Conservation (phyloP, 371 early-diverging fungal species). For the Mortierella sp. region DNA sequence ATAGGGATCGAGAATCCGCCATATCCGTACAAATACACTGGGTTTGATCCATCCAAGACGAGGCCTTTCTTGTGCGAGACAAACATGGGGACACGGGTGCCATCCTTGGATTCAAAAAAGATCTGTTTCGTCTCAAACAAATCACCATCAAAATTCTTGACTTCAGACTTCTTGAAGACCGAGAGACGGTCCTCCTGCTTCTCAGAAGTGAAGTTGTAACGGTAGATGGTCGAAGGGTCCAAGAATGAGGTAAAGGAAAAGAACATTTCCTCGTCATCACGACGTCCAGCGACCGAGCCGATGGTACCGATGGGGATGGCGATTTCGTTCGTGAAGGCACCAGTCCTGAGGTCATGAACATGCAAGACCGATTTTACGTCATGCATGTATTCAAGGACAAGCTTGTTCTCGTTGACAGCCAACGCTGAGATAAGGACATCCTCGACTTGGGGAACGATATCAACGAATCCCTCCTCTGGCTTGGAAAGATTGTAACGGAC, state of each 20-base stretch:
- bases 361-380: slow-evolving; percentile 66
- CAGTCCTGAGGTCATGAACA: slow-evolving; percentile 47
- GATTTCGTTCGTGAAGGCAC: slow-evolving; percentile 28
- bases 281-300: slow-evolving; percentile 15
- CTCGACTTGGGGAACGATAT: slow-evolving; percentile 65
- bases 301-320: slow-evolving; percentile 54
- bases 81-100: slow-evolving; percentile 77
- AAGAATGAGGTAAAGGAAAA: slow-evolving; percentile 63
- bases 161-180: slow-evolving; percentile 57
- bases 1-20: slow-evolving; percentile 72
- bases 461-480: slow-evolving; percentile 67
- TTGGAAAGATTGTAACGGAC: slow-evolving; percentile 69
- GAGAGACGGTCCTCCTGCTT: slow-evolving; percentile 33
- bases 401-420: slow-evolving; percentile 65
- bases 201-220: slow-evolving; percentile 50
- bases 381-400: slow-evolving; percentile 67
- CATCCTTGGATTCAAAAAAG: slow-evolving; percentile 71
- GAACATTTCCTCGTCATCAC: slow-evolving; percentile 59
- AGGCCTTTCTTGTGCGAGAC: slow-evolving; percentile 65
- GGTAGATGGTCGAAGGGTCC: slow-evolving; percentile 67
- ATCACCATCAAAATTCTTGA: slow-evolving; percentile 60
- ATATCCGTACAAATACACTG: slow-evolving; percentile 74
- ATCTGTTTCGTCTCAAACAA: slow-evolving; percentile 69
- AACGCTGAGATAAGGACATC: slow-evolving; percentile 59
- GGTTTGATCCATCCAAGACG: slow-evolving; percentile 63